These are phyloP conservation scores for Brassica napus DNA, from an alignment of 345 rosid genomes.

Conservation along the genomic window DNA sequence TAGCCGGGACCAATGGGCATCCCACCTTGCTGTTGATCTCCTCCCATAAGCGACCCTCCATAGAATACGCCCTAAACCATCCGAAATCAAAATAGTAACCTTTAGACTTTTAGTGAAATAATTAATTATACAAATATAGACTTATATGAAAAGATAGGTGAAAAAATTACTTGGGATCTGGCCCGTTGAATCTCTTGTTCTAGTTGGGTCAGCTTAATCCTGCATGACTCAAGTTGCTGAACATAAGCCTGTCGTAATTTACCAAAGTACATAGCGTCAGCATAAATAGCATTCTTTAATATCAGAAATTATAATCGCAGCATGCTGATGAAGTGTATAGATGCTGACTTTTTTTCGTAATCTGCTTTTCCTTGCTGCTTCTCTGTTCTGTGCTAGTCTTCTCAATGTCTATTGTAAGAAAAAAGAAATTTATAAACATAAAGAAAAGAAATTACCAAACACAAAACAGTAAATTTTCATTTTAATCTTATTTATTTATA, in stretches of 20 bases:
- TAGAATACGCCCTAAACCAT: slow-evolving; percentile 65
- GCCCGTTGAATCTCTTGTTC: slow-evolving; percentile 96
- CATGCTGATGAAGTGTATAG: neutral
- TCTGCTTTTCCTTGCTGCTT: slow-evolving; percentile 99
- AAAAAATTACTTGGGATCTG: slow-evolving; percentile 63
- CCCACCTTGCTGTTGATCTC: slow-evolving; percentile 65
- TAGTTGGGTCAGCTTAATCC: slow-evolving; percentile 86
- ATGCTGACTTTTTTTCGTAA: slow-evolving; percentile 77
- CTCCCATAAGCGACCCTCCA: slow-evolving; percentile 61
- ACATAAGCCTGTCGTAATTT: slow-evolving; percentile 73
- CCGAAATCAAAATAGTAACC: slow-evolving; percentile 2
- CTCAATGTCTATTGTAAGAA: slow-evolving; percentile 61
- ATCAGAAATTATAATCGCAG: neutral
- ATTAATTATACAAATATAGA: neutral
- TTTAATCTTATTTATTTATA: neutral
- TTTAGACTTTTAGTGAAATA: neutral
- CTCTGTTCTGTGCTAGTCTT: slow-evolving; percentile 99
- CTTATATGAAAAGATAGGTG: neutral
- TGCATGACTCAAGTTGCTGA: slow-evolving; percentile 92
- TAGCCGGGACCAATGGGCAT: slow-evolving; percentile 54
- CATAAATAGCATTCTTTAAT: neutral
- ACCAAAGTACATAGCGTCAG: slow-evolving; percentile 4
- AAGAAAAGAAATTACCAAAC: neutral
- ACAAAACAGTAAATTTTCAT: neutral
- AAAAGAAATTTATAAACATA: slow-evolving; percentile 9